Evolutionary conservation across 805 yeast genomes (phyloP), one percentile per base, ranked within the genome.

Genomic region (Candida vartiovaarae): DNA sequence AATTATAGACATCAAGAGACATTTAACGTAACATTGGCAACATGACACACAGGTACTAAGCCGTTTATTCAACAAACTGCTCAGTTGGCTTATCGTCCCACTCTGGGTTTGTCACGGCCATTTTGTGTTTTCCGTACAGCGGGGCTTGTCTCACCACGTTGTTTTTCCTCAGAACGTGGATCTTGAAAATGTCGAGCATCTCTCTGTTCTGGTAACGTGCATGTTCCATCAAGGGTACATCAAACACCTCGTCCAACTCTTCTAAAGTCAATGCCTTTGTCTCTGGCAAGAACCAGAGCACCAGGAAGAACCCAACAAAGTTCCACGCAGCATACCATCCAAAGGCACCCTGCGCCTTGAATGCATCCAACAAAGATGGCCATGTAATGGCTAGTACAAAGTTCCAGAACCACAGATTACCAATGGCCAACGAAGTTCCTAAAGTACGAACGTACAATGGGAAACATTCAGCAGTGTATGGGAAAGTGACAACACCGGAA

Each of bases 241-340:
- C 74, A 55, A 81, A 81, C 31, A 81, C 85, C 40, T 79, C 84
- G 57, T 81, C 87, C 61, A 81, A 68, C 59, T 81, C 88, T 62
- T 81, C 88, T 60, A 81, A 68, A 0, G 87, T 80, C 55, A 78
- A 67, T 20, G 77, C 75, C 60, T 76, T 77, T 5, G 87, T 80
- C 57, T 80, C 87, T 3, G 86, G 84, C 46, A 83, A 66, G 60
- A 82, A 68, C 73, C 84, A 80, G 43, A 85, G 72, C 5, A 84
- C 85, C 55, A 85, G 53, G 65, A 80, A 77, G 68, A 80, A 80
- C 0, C 85, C 86, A 43, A 79, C 66, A 45, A 79, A 53, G 61
- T 86, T 86, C 90, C 91, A 83, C 10, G 82, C 95, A 1, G 93
- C 95, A 57, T 85, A 87, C 74, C 80, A 87, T 10, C 93, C 89